Evolutionary conservation across 495 filamentous ascomycete genomes (phyloP), one percentile per base, ranked within the genome.

Genomic region (Hypoxylon crocopeplum): DNA sequence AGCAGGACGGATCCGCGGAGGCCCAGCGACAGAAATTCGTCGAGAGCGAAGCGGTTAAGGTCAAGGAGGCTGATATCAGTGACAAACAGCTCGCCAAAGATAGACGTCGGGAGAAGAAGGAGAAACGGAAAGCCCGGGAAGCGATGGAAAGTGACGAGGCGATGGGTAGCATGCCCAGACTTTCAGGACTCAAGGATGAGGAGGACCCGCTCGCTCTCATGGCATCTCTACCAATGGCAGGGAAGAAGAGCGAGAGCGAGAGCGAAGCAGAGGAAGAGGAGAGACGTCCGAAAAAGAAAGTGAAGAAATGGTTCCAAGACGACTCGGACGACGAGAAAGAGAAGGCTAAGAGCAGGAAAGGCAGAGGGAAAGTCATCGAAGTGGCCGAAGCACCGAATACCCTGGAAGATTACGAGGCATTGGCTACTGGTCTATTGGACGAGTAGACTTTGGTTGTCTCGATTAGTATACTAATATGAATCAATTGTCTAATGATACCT

Each of bases 331-430:
- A 77, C 39, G 74, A 79, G 39, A 66, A 71, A 56, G 69, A 75
- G 65, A 69, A 74, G 39, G 66, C 71, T 58, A 80, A 77, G 68
- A 77, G 60, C 45, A 75, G 71, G 67, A 82, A 79, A 71, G 68
- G 69, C 2, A 79, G 70, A 59, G 70, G 67, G 7, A 81, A 75
- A 66, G 76, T 83, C 39, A 79, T 82, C 59, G 76, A 82, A 60
- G 77, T 81, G 56, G 77, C 77, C 19, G 75, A 84, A 33, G 85
- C 88, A 72, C 90, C 91, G 48, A 86, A 93, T 72, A 96, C 88
- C 19, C 72, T 97, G 75, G 90, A 93, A 66, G 91, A 97, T 80
- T 76, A 97, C 70, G 93, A 98, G 74, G 86, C 88, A 48, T 67
- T 96, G 81, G 93, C 93, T 60, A 84, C 88, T 59, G 92, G 90